Evolutionary conservation across 371 early-diverging fungal species (phyloP).

Genomic region (Mortierella polycephala): DNA sequence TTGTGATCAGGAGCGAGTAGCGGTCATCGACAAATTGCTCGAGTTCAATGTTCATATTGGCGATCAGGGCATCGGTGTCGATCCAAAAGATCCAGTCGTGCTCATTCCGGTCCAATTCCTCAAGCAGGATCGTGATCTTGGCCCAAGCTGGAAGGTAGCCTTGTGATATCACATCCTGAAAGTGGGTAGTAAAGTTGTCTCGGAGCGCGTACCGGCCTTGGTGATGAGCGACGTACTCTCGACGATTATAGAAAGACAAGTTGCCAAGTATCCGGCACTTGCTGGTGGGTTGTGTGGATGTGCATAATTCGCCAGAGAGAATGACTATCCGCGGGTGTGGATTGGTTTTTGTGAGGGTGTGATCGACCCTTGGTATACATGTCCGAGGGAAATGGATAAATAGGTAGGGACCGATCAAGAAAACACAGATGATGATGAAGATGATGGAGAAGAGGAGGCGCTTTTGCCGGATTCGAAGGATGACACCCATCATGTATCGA

Average conservation of each 20-base stretch:
- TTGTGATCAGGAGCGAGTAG: slow-evolving; percentile 30
- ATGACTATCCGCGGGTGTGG: slow-evolving; percentile 22
- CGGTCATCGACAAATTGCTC: slow-evolving; percentile 33
- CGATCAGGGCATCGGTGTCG: slow-evolving; percentile 34
- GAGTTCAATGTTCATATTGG: slow-evolving; percentile 34
- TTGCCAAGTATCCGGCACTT: slow-evolving; percentile 26
- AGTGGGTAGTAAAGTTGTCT: slow-evolving; percentile 30
- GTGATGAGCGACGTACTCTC: slow-evolving; percentile 33
- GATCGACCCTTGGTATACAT: slow-evolving; percentile 29
- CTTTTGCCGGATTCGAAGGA: slow-evolving; percentile 7
- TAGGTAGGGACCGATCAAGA: slow-evolving; percentile 5
- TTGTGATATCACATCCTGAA: slow-evolving; percentile 22
- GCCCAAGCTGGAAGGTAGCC: slow-evolving; percentile 29
- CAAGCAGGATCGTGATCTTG: slow-evolving; percentile 29
- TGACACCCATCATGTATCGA: neutral
- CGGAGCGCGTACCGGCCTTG: slow-evolving; percentile 29
- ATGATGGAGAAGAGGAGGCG: neutral
- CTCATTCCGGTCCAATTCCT: slow-evolving; percentile 28
- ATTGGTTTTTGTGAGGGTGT: slow-evolving; percentile 2
- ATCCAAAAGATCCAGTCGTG: slow-evolving; percentile 43
- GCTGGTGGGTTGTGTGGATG: slow-evolving; percentile 1
- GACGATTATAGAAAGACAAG: slow-evolving; percentile 24
- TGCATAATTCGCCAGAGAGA: slow-evolving; percentile 33
- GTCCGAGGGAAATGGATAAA: slow-evolving; percentile 30
- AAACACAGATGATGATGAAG: neutral